Conservation (phyloP, 2,329 filamentous ascomycete genomes). For the Neonectria faginata region DNA sequence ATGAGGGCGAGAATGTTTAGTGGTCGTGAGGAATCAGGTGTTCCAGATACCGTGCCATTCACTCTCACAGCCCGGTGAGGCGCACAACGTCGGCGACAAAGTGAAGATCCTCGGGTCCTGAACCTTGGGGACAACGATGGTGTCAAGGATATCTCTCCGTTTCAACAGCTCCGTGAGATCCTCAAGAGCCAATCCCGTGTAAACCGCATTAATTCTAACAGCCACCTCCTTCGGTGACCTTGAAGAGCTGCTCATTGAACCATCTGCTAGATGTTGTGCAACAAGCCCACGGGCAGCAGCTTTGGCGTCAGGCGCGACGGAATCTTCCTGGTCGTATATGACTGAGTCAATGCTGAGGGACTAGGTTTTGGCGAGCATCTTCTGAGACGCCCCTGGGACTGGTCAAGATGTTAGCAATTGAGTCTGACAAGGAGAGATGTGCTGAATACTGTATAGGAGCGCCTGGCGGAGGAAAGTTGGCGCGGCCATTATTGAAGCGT, state of each 20-base stretch:
- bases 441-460: too few species aligned
- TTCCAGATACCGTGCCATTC: neutral
- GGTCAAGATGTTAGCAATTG: too few species aligned
- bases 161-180: constrained; percentile 12
- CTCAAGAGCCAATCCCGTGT: constrained; percentile 13
- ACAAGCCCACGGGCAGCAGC: constrained; percentile 9
- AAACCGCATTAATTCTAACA: constrained; percentile 19
- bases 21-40: neutral
- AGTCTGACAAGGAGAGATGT: too few species aligned
- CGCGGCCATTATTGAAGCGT: too few species aligned
- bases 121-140: constrained; percentile 13
- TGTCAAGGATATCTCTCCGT: constrained; percentile 5
- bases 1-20: constrained; percentile 17
- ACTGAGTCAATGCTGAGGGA: neutral
- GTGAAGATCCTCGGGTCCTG: constrained; percentile 13
- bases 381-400: too few species aligned
- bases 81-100: constrained; percentile 14
- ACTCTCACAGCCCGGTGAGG: neutral
- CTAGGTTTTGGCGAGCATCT: too few species aligned
- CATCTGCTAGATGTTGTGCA: constrained; percentile 10
- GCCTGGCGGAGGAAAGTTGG: too few species aligned
- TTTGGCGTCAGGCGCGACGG: constrained; percentile 13
- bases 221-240: neutral
- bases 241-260: constrained; percentile 3
- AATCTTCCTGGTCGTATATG: constrained; percentile 30